Evolutionary conservation across 2,329 filamentous ascomycete genomes (phyloP).

Genomic region (Nigrograna mackinnonii): DNA sequence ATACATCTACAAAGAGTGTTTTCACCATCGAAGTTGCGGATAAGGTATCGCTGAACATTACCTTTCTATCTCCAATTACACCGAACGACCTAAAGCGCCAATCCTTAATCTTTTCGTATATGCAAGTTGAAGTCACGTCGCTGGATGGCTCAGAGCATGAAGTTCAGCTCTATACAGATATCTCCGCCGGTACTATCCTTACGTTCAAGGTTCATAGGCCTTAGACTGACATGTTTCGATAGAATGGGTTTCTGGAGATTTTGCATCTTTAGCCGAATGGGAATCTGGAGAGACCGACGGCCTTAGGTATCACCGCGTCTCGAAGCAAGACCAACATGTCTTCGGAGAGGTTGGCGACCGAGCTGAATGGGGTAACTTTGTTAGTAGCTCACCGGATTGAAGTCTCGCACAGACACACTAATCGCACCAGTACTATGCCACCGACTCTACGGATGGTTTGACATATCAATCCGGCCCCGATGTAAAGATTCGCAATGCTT

Average conservation of each 20-base stretch:
- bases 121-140: slow-evolving; percentile 66
- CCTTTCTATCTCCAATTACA: slow-evolving; percentile 72
- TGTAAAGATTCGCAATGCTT: slow-evolving; percentile 50
- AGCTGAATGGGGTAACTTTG: slow-evolving; percentile 56
- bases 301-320: slow-evolving; percentile 64
- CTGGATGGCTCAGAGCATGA: slow-evolving; percentile 65
- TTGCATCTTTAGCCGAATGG: slow-evolving; percentile 62
- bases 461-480: slow-evolving; percentile 54
- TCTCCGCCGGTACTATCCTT: slow-evolving; percentile 64
- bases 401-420: slow-evolving; percentile 8
- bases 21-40: slow-evolving; percentile 69
- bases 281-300: slow-evolving; percentile 49
- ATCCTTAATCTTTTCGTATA: slow-evolving; percentile 72
- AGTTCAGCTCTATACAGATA: slow-evolving; percentile 73
- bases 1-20: slow-evolving; percentile 72
- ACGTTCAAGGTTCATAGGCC: slow-evolving; percentile 2
- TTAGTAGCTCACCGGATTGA: slow-evolving; percentile 6
- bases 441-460: slow-evolving; percentile 43
- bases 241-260: slow-evolving; percentile 75
- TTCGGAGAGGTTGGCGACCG: slow-evolving; percentile 54
- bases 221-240: slow-evolving; percentile 11
- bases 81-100: slow-evolving; percentile 68
- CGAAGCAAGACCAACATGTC: slow-evolving; percentile 49
- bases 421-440: slow-evolving; percentile 51
- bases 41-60: slow-evolving; percentile 66